These are phyloP conservation scores for Saccharomycopsis sp. DNA, from an alignment of 805 yeast genomes.

Conservation along the genomic window DNA sequence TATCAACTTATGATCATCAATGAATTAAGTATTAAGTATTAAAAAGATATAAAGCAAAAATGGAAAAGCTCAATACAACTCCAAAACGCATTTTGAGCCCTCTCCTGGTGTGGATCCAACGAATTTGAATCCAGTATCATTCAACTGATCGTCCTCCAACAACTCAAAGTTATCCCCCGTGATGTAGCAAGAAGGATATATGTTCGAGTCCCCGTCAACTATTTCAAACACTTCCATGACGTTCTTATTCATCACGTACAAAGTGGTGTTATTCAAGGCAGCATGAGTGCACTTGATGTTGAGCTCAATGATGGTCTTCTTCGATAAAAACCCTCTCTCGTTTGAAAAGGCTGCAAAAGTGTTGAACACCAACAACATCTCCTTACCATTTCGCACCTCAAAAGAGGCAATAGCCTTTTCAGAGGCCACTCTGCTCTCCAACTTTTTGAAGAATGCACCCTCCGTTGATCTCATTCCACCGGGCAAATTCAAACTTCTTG, in stretches of 20 bases:
- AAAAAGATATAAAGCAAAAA: too few relatives aligned
- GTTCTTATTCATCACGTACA: constrained; percentile 7
- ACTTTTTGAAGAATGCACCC: constrained; percentile 7
- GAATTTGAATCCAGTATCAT: neutral
- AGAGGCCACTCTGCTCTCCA: constrained; percentile 11
- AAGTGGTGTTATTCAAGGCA: neutral
- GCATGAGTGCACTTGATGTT: constrained; percentile 13
- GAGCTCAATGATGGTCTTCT: constrained; percentile 11
- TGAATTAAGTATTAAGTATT: too few relatives aligned
- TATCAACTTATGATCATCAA: too few relatives aligned
- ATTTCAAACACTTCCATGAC: constrained; percentile 16
- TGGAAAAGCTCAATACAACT: too few relatives aligned
- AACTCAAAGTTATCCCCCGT: constrained; percentile 16
- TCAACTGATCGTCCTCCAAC: constrained; percentile 1
- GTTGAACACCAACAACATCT: constrained; percentile 14
- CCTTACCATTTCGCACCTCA: constrained; percentile 7
- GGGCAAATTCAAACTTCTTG: constrained; percentile 10
- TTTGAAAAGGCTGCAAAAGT: constrained; percentile 19
- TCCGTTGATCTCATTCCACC: constrained; percentile 2
- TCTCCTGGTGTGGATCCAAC: constrained; percentile 7
- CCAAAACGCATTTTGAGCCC: constrained; percentile 4
- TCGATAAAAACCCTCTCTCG: constrained; percentile 20
- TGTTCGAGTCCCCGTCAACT: neutral
- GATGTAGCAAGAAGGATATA: constrained; percentile 5
- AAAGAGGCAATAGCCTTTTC: constrained; percentile 15